Conservation (phyloP, 371 early-diverging fungal species). For the Mortierella sp. region DNA sequence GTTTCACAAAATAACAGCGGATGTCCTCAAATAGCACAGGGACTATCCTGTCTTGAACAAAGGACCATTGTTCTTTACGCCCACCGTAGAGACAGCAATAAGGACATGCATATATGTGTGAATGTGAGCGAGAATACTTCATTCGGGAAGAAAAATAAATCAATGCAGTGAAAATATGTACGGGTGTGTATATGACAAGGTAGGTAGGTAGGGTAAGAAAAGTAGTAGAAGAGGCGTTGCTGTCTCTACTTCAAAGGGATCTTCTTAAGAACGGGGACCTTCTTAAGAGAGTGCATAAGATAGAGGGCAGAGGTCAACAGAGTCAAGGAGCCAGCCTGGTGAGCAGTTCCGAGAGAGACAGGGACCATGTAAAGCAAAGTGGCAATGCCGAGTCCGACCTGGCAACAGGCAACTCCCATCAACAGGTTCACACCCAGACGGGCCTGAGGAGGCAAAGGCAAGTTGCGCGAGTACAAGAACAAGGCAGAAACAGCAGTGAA, state of each 20-base stretch:
- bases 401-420: conserved; percentile 81
- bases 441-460: conserved; percentile 79
- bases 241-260: conserved; percentile 36
- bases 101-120: background rate
- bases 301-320: conserved; percentile 86
- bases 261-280: conserved; percentile 62
- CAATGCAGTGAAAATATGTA: background rate
- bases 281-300: conserved; percentile 83
- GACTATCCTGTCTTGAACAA: background rate
- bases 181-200: background rate
- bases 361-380: conserved; percentile 96
- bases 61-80: background rate
- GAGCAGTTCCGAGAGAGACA: conserved; percentile 92
- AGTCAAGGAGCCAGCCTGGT: conserved; percentile 95
- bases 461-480: conserved; percentile 78
- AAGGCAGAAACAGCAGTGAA: conserved; percentile 77
- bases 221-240: background rate
- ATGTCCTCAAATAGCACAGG: background rate
- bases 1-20: background rate
- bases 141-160: background rate
- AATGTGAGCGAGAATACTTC: background rate
- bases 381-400: conserved; percentile 90
- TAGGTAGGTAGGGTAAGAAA: background rate
- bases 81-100: background rate
- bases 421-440: conserved; percentile 79